Base-by-base conservation (phyloP, 2,329 filamentous ascomycete genomes). In the Sphaerulina vaccinii region DNA sequence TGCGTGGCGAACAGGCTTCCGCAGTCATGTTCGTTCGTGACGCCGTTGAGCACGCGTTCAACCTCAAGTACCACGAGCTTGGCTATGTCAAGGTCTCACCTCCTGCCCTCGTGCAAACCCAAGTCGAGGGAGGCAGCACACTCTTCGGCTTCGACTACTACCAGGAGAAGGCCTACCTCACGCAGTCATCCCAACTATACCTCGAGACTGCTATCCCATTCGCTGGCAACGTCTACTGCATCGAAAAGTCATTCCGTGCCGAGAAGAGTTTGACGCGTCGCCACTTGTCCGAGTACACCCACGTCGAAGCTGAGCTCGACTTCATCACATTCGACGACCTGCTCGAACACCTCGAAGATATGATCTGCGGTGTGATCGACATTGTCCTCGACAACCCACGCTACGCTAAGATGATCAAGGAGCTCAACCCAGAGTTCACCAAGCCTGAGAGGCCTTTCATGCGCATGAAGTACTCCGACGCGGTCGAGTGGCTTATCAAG, bases 191-290 rank as follows among this genome's bases (percentile, higher is more conserved):
- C 27, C 93, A 99, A 74, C 83, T 99, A 48, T 99, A 99, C 74
- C 87, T 99, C 53, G 93, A 99, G 79, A 99, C 93, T 24, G 90
- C 86, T 60, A 78, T 99, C 24, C 90, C 92, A 9, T 89, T 87
- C 45, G 80, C 97, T 65, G 93, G 93, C 62, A 89, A 96, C 69
- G 90, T 96, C 47, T 99, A 95, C 81, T 97, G 92, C 70, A 92
- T 99, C 65, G 91, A 96, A 73, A 96, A 96, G 72, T 97, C 92
- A 1, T 99, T 99, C 85, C 91, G 93, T 56, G 93, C 93, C 11
- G 93, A 99, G 74, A 96, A 96, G 76, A 92, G 87, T 5, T 79
- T 97, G 52, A 99, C 93, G 43, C 87, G 93, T 56, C 88, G 93
- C 66, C 93, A 99, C 71, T 75, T 99, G 65, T 88, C 90, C 41